Conservation (phyloP, 495 filamentous ascomycete genomes). For the Friedmanniomyces simplex region DNA sequence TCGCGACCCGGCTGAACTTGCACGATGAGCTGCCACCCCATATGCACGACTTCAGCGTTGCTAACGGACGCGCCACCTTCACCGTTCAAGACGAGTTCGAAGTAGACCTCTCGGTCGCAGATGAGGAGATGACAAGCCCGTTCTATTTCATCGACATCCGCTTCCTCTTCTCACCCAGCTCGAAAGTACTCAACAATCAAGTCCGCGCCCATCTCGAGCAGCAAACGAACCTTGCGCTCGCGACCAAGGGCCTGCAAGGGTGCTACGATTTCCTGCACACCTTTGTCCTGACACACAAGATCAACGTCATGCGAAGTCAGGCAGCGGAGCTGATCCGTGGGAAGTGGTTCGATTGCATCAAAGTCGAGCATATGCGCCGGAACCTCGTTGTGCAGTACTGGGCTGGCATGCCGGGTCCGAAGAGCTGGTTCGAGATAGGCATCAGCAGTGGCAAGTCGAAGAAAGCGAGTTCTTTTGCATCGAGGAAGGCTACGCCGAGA, state of each 20-base stretch:
- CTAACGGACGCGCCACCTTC: constrained; percentile 77
- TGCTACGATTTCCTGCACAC: constrained; percentile 81
- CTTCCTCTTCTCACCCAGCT: constrained; percentile 64
- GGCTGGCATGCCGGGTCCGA: constrained; percentile 52
- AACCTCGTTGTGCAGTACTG: constrained; percentile 85
- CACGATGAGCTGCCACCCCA: constrained; percentile 62
- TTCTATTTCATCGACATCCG: constrained; percentile 91
- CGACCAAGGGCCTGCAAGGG: constrained; percentile 54
- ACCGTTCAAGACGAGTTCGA: constrained; percentile 77
- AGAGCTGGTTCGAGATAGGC: constrained; percentile 87
- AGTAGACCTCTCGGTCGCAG: constrained; percentile 75
- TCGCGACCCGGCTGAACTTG: constrained; percentile 68
- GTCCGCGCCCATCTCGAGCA: constrained; percentile 54
- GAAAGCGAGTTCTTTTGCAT: constrained; percentile 30
- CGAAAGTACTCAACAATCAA: constrained; percentile 45
- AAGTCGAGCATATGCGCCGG: constrained; percentile 64
- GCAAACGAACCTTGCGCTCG: constrained; percentile 58
- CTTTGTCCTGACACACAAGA: constrained; percentile 76
- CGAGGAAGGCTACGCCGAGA: constrained; percentile 31
- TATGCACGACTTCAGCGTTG: constrained; percentile 63
- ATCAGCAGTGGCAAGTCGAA: constrained; percentile 51
- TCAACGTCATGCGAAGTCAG: constrained; percentile 67
- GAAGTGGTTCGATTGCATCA: constrained; percentile 65
- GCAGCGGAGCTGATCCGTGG: constrained; percentile 52
- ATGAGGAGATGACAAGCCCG: constrained; percentile 67